Evolutionary conservation across 768 basidiomycete genomes (phyloP).

Genomic region (Lentinula detonsa): DNA sequence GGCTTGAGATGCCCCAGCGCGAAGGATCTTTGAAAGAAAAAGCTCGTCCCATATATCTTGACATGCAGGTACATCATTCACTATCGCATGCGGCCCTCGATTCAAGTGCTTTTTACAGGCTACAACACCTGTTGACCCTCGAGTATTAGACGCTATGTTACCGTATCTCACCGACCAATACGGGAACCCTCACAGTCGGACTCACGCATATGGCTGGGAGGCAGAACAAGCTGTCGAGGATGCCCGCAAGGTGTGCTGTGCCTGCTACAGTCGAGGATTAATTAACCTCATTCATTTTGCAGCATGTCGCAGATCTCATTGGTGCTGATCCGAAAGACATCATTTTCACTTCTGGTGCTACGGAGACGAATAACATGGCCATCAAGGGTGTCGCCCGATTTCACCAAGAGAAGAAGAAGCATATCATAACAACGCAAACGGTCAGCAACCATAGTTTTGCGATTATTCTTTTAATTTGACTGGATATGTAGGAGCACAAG

Average conservation of each 20-base stretch:
- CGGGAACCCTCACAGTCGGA: constrained; percentile 97
- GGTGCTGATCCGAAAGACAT: constrained; percentile 95
- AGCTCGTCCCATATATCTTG: constrained; percentile 90
- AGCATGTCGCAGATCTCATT: constrained; percentile 90
- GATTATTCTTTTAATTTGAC: not conserved
- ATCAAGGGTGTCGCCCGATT: constrained; percentile 97
- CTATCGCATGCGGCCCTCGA: not conserved
- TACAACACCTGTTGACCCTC: constrained; percentile 95
- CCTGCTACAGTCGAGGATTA: not conserved
- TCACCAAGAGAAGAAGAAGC: constrained; percentile 87
- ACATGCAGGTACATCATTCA: constrained; percentile 74
- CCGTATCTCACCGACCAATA: constrained; percentile 94
- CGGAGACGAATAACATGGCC: constrained; percentile 95
- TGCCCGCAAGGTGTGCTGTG: constrained; percentile 63
- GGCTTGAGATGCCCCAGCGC: constrained; percentile 57
- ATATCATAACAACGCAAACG: constrained; percentile 93
- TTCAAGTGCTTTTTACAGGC: constrained; percentile 46
- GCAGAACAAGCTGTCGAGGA: constrained; percentile 92
- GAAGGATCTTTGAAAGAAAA: constrained; percentile 55
- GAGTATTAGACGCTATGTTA: constrained; percentile 95
- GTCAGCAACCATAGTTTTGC: constrained; percentile 37
- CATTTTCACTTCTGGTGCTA: constrained; percentile 96
- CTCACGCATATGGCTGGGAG: constrained; percentile 99
- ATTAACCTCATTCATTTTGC: constrained; percentile 5
- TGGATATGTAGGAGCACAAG: constrained; percentile 80